Evolutionary conservation across 164 flowering plant genomes (phyloP), one percentile per base, ranked within the genome.

Genomic region (Tetracentron sinense): DNA sequence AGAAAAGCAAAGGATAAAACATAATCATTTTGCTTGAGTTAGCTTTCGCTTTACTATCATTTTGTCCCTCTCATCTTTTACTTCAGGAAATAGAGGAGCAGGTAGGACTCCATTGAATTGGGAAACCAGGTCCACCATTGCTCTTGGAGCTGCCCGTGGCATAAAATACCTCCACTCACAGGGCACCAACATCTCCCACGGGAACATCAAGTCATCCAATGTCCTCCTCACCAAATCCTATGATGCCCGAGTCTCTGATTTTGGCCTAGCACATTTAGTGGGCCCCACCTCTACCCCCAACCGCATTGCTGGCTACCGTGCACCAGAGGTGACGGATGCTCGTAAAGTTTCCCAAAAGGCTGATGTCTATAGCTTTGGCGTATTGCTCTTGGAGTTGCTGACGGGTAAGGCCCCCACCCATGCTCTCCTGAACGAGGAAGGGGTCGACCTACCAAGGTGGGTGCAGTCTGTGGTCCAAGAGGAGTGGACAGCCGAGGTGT

Each of bases 371-470:
- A 88, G 96, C 81, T 88, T 88, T 49, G 97, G 97, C 0, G 90
- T 91, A n/a, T 69, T 91, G 66, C 75, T 91, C 15, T 74, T 91
- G 65, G 97, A 91, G 78, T 81, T 91, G 63, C 75, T 91, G 5
- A 91, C 96, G 0, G 95, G 97, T 10, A 91, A 88, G 62, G 83
- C 97, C 7, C 96, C 97, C 3, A 77, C 85, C 11, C 86, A 87
- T 54, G 76, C 90, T 54, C 79, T 85, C 12, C 56, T 87, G 58
- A 81, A 80, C 19, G 96, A 91, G 63, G 97, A 86, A 60, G 85
- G 93, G 1, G 81, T 82, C 0, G 97, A 91, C 74, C 84, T 91
- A n/a, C 95, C 97, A 0, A 75, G 97, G 59, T 91, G 96, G 97
- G 95, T 91, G 8, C 95, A 88, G 61, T 86, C 95, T 6, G 78